Evolutionary conservation across 441 rosid genomes (phyloP).

Genomic region (Manihot esculenta): DNA sequence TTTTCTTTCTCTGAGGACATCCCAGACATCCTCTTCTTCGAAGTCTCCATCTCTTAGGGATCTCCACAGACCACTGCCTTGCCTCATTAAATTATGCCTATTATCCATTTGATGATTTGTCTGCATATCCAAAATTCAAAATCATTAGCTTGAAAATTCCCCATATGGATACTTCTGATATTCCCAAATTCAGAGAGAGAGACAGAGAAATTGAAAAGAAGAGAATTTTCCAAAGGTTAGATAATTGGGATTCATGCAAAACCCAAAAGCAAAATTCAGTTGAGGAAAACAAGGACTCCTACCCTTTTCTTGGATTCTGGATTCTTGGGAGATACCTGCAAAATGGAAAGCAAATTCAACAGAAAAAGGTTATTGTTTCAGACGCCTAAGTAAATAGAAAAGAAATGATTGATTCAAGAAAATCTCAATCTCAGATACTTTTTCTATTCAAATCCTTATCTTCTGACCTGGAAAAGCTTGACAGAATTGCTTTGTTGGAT

Average conservation of each 20-base stretch:
- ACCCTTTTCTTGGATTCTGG: conserved; percentile 28
- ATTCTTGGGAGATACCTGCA: conserved; percentile 31
- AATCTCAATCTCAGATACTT: conserved; percentile 12
- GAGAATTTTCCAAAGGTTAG: not conserved
- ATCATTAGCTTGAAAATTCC: conserved; percentile 1
- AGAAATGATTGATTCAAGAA: conserved; percentile 9
- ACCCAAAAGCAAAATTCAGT: not conserved
- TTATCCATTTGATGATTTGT: conserved; percentile 35
- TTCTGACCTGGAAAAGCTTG: conserved; percentile 19
- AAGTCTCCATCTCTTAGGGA: conserved; percentile 62
- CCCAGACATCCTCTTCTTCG: conserved; percentile 84
- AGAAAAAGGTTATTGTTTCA: not conserved
- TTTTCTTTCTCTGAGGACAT: conserved; percentile 40
- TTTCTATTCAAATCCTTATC: not conserved
- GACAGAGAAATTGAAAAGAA: not conserved
- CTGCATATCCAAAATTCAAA: conserved; percentile 18
- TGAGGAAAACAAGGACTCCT: conserved; percentile 18
- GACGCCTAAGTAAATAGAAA: not conserved
- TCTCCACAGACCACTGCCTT: conserved; percentile 53
- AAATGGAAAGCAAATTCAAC: conserved; percentile 18
- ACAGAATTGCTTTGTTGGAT: not conserved
- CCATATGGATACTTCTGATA: conserved; percentile 15
- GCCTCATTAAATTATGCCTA: conserved; percentile 38
- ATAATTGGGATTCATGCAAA: not conserved
- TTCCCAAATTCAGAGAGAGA: not conserved